Evolutionary conservation across 106 monocot species (phyloP).

Genomic region (Posidonia australis): DNA sequence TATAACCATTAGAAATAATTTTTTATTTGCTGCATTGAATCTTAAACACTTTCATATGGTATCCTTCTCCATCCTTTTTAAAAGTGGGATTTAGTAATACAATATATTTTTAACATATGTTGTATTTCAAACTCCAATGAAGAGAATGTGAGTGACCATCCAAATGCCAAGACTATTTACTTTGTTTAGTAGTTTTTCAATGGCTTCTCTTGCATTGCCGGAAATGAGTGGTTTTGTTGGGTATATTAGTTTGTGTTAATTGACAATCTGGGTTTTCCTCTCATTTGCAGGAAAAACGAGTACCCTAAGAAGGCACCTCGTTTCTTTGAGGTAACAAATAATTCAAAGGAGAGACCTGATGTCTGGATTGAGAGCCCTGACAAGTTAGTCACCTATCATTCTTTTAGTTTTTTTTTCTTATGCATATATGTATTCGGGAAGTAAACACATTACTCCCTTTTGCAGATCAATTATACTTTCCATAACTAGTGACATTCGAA

Average conservation of each 20-base stretch:
- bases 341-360: slow-evolving; percentile 99
- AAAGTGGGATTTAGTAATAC: no score
- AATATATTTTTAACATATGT: no score
- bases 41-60: no score
- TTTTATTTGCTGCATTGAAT: no score
- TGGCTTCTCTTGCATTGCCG: no score
- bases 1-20: no score
- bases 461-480: slow-evolving; percentile 85
- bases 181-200: no score
- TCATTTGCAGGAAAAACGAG: slow-evolving; percentile 83
- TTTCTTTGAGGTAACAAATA: slow-evolving; percentile 92
- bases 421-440: neutral
- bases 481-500: slow-evolving; percentile 92
- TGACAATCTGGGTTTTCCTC: neutral
- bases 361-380: slow-evolving; percentile 99
- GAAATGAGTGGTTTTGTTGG: no score
- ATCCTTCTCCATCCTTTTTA: no score
- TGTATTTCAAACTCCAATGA: no score
- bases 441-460: slow-evolving; percentile 5
- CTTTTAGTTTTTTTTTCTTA: neutral
- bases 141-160: no score
- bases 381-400: slow-evolving; percentile 32
- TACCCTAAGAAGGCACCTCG: slow-evolving; percentile 63
- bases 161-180: no score
- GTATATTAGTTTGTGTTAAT: slow-evolving; percentile 1